Evolutionary conservation across 768 basidiomycete species (phyloP), one percentile per base, ranked within the genome.

Genomic region (Collybia sordida): DNA sequence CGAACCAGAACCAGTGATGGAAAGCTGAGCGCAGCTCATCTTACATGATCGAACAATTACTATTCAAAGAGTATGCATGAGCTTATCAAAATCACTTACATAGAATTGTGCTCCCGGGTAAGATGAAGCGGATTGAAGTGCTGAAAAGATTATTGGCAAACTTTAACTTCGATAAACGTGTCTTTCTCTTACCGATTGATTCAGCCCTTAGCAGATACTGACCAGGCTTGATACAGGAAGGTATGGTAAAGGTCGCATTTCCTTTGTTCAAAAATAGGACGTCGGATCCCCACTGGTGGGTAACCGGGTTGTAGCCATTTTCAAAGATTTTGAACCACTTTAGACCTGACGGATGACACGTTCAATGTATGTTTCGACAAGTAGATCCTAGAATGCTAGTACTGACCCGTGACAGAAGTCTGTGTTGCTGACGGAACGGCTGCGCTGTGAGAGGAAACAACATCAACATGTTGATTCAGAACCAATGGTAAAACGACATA

Each of bases 281-380:
- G 60, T 77, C 71, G 14, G 71, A 70, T 21, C 63, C 76, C 75
- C 76, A 78, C 23, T 57, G 54, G 22, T 66, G 59, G 50, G 54
- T 59, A 15, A 60, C 52, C 15, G 38, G 34, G 25, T 40, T 44
- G 45, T 45, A 62, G 15, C 70, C 70, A 38, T 45, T 55, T 53
- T 77, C 64, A 49, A 61, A 71, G 39, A 74, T 72, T 64, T 75
- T 78, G 68, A 77, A 77, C 77, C 77, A 77, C 45, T 72, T 56
- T 3, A 76, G 61, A 24, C 73, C 73, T 57, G 51, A 2, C 62
- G 25, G 31, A 23, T 24, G 23, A 50, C 19, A 15, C 14, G 22
- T 8, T 19, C 39, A 40, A 8, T 19, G 9, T 6, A 40, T 11
- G 18, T n/a, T 38, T n/a, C 37, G 5, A 38, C 4, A 4, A 21